phyloP scores from a whole-genome alignment of 2,329 filamentous ascomycete species.

The Calonectria pseudoreteaudii region DNA sequence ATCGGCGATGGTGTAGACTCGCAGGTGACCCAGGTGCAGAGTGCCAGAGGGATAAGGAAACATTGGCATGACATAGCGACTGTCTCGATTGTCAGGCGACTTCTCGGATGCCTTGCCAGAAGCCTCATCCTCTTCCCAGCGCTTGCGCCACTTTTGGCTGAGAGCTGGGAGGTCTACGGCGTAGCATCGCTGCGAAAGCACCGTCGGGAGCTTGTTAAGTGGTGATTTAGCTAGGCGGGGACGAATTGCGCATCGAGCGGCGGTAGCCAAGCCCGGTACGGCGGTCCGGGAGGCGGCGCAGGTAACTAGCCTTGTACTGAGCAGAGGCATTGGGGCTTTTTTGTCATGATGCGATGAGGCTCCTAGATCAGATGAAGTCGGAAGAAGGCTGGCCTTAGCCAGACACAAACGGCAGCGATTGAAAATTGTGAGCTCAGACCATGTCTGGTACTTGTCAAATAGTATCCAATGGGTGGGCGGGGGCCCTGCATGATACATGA shows the following conservation, averaged over 20 bases:
- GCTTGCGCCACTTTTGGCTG: conserved; percentile 63
- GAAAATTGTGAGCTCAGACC: conserved; percentile 37
- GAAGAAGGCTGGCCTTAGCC: neutral
- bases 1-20: conserved; percentile 92
- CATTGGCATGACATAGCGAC: conserved; percentile 86
- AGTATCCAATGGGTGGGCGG: conserved; percentile 11
- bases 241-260: conserved; percentile 23
- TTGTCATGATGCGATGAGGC: conserved; percentile 41
- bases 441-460: conserved; percentile 35
- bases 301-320: conserved; percentile 44
- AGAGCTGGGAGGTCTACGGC: conserved; percentile 61
- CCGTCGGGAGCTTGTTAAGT: conserved; percentile 10
- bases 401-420: neutral
- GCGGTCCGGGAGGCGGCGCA: conserved; percentile 36
- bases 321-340: conserved; percentile 43
- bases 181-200: conserved; percentile 48
- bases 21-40: conserved; percentile 87
- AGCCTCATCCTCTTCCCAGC: conserved; percentile 50
- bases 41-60: conserved; percentile 92
- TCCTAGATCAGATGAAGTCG: conserved; percentile 22
- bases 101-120: conserved; percentile 19
- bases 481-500: conserved; percentile 29
- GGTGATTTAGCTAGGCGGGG: conserved; percentile 30
- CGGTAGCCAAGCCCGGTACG: conserved; percentile 25
- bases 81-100: conserved; percentile 42